phyloP scores from a whole-genome alignment of 2,329 filamentous ascomycete genomes.

The Cyanodermella asteris region DNA sequence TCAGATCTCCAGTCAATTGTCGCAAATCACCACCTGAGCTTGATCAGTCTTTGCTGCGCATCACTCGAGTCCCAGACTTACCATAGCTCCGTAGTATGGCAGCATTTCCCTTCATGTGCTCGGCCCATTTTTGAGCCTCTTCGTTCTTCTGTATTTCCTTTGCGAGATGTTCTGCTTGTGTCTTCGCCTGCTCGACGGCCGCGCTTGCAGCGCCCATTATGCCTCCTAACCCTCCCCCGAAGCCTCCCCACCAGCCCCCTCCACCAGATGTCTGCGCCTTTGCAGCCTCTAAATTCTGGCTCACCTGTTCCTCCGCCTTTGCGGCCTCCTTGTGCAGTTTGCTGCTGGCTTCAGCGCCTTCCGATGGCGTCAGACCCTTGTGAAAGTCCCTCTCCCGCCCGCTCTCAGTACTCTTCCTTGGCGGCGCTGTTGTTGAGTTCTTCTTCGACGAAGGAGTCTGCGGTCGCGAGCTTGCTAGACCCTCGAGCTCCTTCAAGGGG shows the following conservation, averaged over 20 bases:
- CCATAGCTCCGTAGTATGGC: constrained; percentile 54
- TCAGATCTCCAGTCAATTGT: constrained; percentile 68
- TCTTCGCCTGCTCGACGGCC: constrained; percentile 61
- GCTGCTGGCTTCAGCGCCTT: constrained; percentile 33
- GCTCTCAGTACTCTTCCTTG: constrained; percentile 57
- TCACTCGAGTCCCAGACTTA: constrained; percentile 19
- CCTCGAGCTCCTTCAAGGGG: constrained; percentile 70
- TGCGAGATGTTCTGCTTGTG: constrained; percentile 78
- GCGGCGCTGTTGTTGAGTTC: constrained; percentile 38
- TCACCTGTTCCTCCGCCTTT: constrained; percentile 28
- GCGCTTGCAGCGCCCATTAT: constrained; percentile 55
- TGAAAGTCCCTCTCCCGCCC: constrained; percentile 45
- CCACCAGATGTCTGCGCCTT: constrained; percentile 28
- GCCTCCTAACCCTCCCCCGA: too few species aligned
- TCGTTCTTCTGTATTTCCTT: constrained; percentile 93
- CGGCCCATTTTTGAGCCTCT: constrained; percentile 88
- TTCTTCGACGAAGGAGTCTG: constrained; percentile 26
- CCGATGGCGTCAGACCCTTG: constrained; percentile 48
- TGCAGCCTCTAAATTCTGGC: constrained; percentile 21
- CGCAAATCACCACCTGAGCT: constrained; percentile 34
- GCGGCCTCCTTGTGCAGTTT: constrained; percentile 32
- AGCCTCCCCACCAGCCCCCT: constrained; percentile 65
- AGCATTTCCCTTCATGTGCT: constrained; percentile 80
- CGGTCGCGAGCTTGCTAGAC: constrained; percentile 49
- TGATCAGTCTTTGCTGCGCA: background rate